These are phyloP conservation scores for Fusarium bulbicola DNA, from an alignment of 2,329 filamentous ascomycete genomes.

Conservation along the genomic window DNA sequence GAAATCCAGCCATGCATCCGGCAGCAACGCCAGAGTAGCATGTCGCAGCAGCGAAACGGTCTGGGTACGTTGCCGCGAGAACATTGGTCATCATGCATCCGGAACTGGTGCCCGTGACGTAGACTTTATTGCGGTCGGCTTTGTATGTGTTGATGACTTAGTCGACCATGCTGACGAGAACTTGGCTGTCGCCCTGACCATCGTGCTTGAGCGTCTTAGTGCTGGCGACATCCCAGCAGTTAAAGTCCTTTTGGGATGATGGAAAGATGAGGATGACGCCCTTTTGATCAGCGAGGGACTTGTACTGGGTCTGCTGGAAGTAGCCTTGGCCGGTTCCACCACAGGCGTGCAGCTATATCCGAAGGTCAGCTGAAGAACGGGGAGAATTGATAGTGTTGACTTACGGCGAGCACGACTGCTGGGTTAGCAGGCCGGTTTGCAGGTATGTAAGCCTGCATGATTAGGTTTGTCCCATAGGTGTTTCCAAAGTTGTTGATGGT, in stretches of 20 bases:
- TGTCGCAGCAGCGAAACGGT: slow-evolving; percentile 1
- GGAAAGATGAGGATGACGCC: slow-evolving; percentile 4
- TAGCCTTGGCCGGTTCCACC: neutral
- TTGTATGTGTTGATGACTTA: slow-evolving; percentile 3
- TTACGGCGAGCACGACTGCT: slow-evolving; percentile 1
- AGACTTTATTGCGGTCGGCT: neutral
- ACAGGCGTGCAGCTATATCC: neutral
- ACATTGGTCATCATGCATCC: slow-evolving; percentile 19
- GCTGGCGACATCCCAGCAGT: slow-evolving; percentile 12
- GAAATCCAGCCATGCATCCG: slow-evolving; percentile 2
- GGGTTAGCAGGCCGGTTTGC: neutral
- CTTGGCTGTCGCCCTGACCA: slow-evolving; percentile 5
- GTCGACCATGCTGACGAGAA: slow-evolving; percentile 11
- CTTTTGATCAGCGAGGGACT: neutral
- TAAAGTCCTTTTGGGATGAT: neutral
- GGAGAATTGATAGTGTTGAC: rapidly evolving
- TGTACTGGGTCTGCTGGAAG: slow-evolving; percentile 5
- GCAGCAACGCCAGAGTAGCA: slow-evolving; percentile 13
- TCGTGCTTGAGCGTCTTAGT: slow-evolving; percentile 5
- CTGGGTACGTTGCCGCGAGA: slow-evolving; percentile 4
- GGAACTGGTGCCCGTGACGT: slow-evolving; percentile 8
- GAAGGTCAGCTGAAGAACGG: neutral
- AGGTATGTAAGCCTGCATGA: slow-evolving; percentile 4
- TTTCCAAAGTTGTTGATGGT: slow-evolving; percentile 12
- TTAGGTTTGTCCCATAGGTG: neutral